Evolutionary conservation across 1,139 yeast species (phyloP), one percentile per base, ranked within the genome.

Genomic region (Candida neerlandica): DNA sequence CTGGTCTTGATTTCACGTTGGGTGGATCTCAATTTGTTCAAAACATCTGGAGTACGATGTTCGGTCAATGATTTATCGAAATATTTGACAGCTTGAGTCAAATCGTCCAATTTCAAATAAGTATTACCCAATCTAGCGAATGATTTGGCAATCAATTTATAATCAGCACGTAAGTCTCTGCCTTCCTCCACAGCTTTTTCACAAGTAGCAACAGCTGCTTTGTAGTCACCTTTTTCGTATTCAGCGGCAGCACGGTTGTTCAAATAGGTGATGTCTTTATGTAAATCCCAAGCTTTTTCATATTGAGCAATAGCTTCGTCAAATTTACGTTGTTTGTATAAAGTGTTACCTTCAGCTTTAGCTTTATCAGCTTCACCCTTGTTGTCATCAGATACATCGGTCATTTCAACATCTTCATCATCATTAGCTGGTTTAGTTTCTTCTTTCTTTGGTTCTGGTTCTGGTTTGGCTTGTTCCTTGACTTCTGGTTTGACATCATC

Each of bases 221-320:
- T 96, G 62, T 82, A 89, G 62, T 91, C 97, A 52, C 96, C 97
- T 70, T 92, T 91, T 72, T 95, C 99, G 62, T 73, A 94, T 70
- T 94, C 97, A 27, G 99, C 99, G 49, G 99, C 99, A 34, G 99
- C 95, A 64, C 96, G 84, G 78, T 95, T 95, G 76, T 94, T 95
- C 66, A 95, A 78, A 69, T 88, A 95, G 1, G 99, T 94, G 62
- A 94, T 89, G 64, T 95, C 99, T 64, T 85, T 80, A 71, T 78
- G 73, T 30, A 85, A 68, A 42, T 85, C 87, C 89, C 94, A 95
- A 2, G 99, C 99, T 63, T 84, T 80, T 63, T 88, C 78, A 73
- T 95, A 95, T 55, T 83, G 77, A 50, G 76, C 88, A 65, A 95
- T 92, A 40, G 99, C 99, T 62, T 87, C 96, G 64, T 90, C 97